Evolutionary conservation across 805 yeast species (phyloP), one percentile per base, ranked within the genome.

Genomic region (Candida sphagnicola): DNA sequence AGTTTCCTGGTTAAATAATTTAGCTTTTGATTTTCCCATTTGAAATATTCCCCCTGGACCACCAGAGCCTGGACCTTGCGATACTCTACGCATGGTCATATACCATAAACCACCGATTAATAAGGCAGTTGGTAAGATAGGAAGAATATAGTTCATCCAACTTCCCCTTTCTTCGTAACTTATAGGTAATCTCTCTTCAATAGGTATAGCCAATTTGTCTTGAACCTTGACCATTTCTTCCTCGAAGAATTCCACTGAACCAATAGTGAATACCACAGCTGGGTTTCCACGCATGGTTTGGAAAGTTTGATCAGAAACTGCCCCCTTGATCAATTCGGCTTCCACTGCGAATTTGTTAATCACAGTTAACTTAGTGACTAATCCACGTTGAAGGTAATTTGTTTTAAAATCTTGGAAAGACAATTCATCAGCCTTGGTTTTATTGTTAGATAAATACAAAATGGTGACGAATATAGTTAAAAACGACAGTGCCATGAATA

Each of bases 381-480:
- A 72, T 4, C 95, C 95, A 48, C 77, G 78, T 45, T 83, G 87
- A 21, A 90, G 66, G 48, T 84, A 82, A 41, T 81, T 77, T n/a
- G 82, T 72, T 57, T 84, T 83, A 70, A 90, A 89, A 54, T 87
- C 95, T 64, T 87, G 95, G 70, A 81, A 83, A 1, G 90, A 61
- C 38, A 67, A 56, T 40, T 63, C 67, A 38, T 62, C 56, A 30
- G 41, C 45, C 26, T 52, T 53, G 10, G 34, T 42, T 8, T 41
- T 35, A 3, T 26, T 31, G 21, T 21, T 30, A 31, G 43, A 29
- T 4, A 18, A 42, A 37, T 33, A 31, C 8, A 41, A 40, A 35
- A 18, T 17, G 8, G 32, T 31, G 17, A 35, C 15, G 18, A 38
- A 32, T n/a, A 37, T 10, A 10, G 42, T n/a, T 29, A 3, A 26